Conservation (phyloP, 768 basidiomycete genomes). For the Coprinellus micaceus region DNA sequence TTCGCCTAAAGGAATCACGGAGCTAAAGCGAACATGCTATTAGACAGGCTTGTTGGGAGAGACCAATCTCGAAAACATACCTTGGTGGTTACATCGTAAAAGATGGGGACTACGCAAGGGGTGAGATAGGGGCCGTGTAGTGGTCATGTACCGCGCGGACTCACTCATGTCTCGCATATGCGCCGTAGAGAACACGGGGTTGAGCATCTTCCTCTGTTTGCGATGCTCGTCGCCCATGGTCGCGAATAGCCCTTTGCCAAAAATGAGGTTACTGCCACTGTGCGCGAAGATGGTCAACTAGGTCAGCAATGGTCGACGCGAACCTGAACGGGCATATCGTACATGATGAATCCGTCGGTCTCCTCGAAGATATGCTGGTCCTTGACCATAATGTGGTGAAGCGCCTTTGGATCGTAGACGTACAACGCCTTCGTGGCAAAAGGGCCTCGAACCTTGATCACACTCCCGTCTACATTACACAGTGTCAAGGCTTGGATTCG, state of each 20-base stretch:
- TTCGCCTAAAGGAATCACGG: slow-evolving; percentile 17
- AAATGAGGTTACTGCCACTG: slow-evolving; percentile 12
- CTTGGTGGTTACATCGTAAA: slow-evolving; percentile 22
- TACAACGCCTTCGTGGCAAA: slow-evolving; percentile 28
- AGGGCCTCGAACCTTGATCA: no score
- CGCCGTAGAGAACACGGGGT: slow-evolving; percentile 39
- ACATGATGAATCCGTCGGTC: slow-evolving; percentile 24
- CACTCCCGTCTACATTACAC: no score
- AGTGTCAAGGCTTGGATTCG: no score
- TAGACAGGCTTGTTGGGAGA: not conserved
- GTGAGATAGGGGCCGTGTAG: not conserved
- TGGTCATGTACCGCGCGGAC: not conserved
- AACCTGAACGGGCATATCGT: no score
- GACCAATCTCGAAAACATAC: slow-evolving; percentile 8
- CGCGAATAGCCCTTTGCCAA: slow-evolving; percentile 20
- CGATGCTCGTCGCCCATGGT: slow-evolving; percentile 38
- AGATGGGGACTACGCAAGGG: slow-evolving; percentile 22
- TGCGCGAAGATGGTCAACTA: slow-evolving; percentile 2
- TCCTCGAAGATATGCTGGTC: slow-evolving; percentile 33
- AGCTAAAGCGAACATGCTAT: slow-evolving; percentile 19
- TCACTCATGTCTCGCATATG: slow-evolving; percentile 36
- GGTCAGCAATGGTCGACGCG: no score
- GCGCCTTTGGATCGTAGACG: slow-evolving; percentile 41
- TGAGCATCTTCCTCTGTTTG: slow-evolving; percentile 42
- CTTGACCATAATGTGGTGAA: slow-evolving; percentile 45